phyloP scores from a whole-genome alignment of 495 filamentous ascomycete genomes.

The Penicillium pancosmium region DNA sequence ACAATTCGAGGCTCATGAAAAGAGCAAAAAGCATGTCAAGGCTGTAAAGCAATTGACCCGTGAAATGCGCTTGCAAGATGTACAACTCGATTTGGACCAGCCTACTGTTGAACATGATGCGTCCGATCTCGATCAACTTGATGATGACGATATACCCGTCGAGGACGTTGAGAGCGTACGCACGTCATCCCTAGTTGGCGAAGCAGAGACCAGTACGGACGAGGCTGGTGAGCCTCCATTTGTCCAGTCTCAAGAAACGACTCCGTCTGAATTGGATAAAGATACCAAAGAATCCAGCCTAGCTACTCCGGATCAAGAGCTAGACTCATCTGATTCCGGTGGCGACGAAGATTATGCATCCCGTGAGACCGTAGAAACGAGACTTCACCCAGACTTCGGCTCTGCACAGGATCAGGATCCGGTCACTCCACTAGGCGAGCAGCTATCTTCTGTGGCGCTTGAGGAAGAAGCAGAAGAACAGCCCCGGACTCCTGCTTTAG shows the following conservation, averaged over 20 bases:
- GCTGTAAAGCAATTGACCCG: conserved; percentile 75
- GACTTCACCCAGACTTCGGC: conserved; percentile 21
- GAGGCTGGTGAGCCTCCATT: not conserved
- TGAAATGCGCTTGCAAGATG: conserved; percentile 82
- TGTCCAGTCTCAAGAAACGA: not conserved
- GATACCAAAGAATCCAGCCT: conserved; percentile 1
- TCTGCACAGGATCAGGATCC: conserved; percentile 6
- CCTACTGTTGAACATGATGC: not conserved
- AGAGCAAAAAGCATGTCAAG: conserved; percentile 93
- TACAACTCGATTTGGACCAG: conserved; percentile 35
- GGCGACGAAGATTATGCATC: conserved; percentile 51
- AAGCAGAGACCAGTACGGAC: not conserved
- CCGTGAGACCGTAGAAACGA: conserved; percentile 45
- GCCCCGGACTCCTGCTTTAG: conserved; percentile 52
- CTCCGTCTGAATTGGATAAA: conserved; percentile 2
- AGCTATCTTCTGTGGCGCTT: conserved; percentile 26
- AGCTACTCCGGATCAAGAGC: too few relatives aligned
- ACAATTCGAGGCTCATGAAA: conserved; percentile 91
- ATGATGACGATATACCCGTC: conserved; percentile 3
- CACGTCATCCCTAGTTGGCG: too few relatives aligned
- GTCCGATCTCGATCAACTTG: not conserved
- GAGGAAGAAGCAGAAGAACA: conserved; percentile 27
- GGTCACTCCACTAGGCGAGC: conserved; percentile 24
- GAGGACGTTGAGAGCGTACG: not conserved
- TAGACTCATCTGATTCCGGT: conserved; percentile 2